phyloP scores from a whole-genome alignment of 2,329 filamentous ascomycete species.

The Fusarium cyanostomum region DNA sequence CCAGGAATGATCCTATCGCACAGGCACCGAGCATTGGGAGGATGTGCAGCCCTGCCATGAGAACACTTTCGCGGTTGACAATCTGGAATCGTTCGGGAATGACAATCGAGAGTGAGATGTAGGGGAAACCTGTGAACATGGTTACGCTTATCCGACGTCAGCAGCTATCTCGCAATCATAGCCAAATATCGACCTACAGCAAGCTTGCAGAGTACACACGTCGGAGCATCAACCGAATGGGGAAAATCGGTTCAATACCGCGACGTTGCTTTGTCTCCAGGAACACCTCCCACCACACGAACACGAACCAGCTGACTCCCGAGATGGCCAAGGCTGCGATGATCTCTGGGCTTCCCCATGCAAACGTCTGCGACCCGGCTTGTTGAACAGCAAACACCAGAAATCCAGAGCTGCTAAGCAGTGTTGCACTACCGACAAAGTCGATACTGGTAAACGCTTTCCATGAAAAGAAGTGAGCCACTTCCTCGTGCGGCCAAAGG shows the following conservation, averaged over 20 bases:
- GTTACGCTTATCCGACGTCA: constrained; percentile 57
- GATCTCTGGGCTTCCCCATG: constrained; percentile 63
- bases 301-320: constrained; percentile 57
- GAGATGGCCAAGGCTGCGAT: constrained; percentile 59
- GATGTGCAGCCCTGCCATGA: constrained; percentile 66
- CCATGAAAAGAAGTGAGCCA: constrained; percentile 51
- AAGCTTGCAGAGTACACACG: constrained; percentile 62
- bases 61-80: constrained; percentile 61
- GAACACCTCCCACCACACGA: constrained; percentile 61
- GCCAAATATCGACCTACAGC: constrained; percentile 51
- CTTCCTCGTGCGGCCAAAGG: constrained; percentile 55
- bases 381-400: constrained; percentile 67
- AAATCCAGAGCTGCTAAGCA: constrained; percentile 62
- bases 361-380: constrained; percentile 60
- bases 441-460: constrained; percentile 60
- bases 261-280: constrained; percentile 51
- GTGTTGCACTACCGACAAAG: constrained; percentile 60
- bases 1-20: constrained; percentile 65
- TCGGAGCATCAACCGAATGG: constrained; percentile 57
- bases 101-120: constrained; percentile 66
- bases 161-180: neutral
- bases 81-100: constrained; percentile 70
- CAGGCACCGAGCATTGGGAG: constrained; percentile 67
- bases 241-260: constrained; percentile 64
- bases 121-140: constrained; percentile 65